These are phyloP conservation scores for Acacia crassicarpa DNA, from an alignment of 306 rosid genomes.

Conservation along the genomic window DNA sequence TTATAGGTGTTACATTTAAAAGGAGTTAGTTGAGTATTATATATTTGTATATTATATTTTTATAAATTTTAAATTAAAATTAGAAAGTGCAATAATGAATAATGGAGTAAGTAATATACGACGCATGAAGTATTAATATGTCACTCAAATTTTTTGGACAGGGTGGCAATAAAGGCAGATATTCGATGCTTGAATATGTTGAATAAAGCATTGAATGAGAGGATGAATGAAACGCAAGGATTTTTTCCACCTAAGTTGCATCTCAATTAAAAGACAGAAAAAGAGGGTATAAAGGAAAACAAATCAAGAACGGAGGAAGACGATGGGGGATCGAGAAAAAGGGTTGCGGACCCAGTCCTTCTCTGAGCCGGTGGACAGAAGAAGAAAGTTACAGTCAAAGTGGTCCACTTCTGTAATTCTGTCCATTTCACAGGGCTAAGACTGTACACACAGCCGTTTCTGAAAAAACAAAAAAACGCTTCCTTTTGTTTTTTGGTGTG, in stretches of 20 bases:
- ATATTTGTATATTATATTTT: not conserved
- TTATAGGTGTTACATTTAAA: not conserved
- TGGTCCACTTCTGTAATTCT: slow-evolving; percentile 21
- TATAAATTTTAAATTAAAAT: not conserved
- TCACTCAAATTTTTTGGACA: too few relatives aligned
- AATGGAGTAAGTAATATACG: too few relatives aligned
- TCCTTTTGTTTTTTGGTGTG: slow-evolving; percentile 1
- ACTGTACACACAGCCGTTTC: slow-evolving; percentile 14
- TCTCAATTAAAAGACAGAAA: not conserved
- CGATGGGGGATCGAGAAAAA: not conserved
- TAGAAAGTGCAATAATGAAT: not conserved
- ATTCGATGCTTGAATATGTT: not conserved
- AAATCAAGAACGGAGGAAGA: not conserved
- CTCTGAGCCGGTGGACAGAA: not conserved
- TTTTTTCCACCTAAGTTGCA: not conserved
- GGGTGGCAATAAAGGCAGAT: not conserved
- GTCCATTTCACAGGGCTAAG: slow-evolving; percentile 29
- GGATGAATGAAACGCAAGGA: not conserved
- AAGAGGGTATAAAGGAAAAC: not conserved
- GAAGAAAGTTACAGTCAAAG: slow-evolving; percentile 28
- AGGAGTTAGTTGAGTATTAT: too few relatives aligned
- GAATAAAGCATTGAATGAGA: not conserved
- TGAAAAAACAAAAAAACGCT: slow-evolving; percentile 25
- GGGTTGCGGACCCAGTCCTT: not conserved
- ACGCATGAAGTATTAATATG: too few relatives aligned